These are phyloP conservation scores for Anethum foeniculum DNA, from an alignment of 140 eudicot species.

Conservation along the genomic window DNA sequence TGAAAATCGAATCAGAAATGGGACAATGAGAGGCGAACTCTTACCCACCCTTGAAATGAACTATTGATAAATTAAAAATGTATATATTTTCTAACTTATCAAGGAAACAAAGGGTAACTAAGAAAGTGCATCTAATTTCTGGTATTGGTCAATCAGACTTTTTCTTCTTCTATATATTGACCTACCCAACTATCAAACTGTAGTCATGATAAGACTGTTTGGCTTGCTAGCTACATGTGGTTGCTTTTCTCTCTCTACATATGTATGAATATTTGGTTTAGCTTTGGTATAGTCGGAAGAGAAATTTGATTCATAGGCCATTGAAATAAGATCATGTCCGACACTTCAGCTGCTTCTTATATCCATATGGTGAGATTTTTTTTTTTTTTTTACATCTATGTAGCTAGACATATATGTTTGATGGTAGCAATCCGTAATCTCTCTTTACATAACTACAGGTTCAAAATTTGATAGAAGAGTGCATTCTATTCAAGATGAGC, in stretches of 20 bases:
- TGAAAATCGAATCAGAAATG: no score
- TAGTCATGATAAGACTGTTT: conserved; percentile 1
- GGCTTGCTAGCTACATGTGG: conserved; percentile 1
- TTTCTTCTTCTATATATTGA: background rate
- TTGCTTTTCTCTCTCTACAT: background rate
- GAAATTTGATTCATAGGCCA: background rate
- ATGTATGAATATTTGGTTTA: background rate
- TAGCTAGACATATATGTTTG: background rate
- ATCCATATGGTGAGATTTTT: conserved; percentile 28
- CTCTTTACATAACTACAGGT: background rate
- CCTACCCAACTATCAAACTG: conserved; percentile 2
- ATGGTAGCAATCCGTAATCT: background rate
- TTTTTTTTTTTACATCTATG: background rate
- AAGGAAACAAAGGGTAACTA: no score
- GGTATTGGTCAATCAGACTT: background rate
- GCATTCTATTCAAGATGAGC: conserved; percentile 42
- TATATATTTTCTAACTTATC: no score
- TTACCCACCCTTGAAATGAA: no score
- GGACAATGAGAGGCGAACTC: no score
- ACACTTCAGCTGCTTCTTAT: conserved; percentile 33
- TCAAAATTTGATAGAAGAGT: conserved; percentile 38
- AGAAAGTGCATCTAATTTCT: no score
- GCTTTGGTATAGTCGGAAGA: background rate
- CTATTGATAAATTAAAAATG: no score
- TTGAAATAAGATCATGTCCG: conserved; percentile 17